Percentiles rank a stretch among this genome's conserved stretches.
These are phyloP conservation scores for Omphalea diandra DNA, from an alignment of 441 rosid genomes.

Conservation along the genomic window DNA sequence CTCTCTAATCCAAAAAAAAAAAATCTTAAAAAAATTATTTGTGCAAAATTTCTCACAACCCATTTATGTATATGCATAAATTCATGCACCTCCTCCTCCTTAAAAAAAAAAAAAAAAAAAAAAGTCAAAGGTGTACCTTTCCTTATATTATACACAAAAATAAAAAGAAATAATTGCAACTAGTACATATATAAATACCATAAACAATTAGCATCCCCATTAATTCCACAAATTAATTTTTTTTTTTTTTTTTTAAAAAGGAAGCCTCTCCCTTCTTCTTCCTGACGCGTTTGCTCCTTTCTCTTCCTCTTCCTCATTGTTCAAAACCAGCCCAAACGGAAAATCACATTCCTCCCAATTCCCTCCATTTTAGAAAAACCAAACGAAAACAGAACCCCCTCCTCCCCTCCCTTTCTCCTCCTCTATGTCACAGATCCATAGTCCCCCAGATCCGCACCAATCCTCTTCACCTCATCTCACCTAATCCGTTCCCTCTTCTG, in stretches of 20 bases:
- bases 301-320: background rate
- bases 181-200: background rate
- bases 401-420: background rate
- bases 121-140: slow-evolving; percentile 12
- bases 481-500: background rate
- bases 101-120: no score
- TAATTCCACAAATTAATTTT: no score
- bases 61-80: no score
- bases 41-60: no score
- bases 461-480: background rate
- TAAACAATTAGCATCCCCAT: no score
- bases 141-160: slow-evolving; percentile 6
- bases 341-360: slow-evolving; percentile 3
- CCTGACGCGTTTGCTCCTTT: slow-evolving; percentile 24
- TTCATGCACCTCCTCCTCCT: no score
- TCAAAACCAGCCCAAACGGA: background rate
- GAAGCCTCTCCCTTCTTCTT: background rate
- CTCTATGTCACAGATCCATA: slow-evolving; percentile 38
- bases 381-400: no score
- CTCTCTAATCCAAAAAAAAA: no score
- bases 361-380: background rate
- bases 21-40: no score
- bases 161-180: background rate
- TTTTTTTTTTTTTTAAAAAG: no score
- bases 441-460: slow-evolving; percentile 26